Evolutionary conservation across 2,329 filamentous ascomycete genomes (phyloP), one percentile per base, ranked within the genome.

Genomic region (Colletotrichum magnum): DNA sequence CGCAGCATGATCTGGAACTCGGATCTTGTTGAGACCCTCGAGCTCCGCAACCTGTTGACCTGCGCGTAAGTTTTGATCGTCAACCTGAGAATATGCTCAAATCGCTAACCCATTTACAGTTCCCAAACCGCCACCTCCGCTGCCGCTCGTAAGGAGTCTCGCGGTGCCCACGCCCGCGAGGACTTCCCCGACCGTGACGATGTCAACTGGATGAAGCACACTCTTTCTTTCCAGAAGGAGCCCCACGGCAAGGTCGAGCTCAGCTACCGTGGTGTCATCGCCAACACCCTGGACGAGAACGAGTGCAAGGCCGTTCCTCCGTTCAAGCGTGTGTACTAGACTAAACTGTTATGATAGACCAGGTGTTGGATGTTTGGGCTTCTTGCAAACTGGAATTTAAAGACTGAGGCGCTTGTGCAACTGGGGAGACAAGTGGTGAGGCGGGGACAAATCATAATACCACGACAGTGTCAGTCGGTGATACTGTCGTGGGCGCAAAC

Each of bases 1-100:
- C 93, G 96, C 83, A 97, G 94, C 88, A 98, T 98, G 95, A 98
- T 98, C 87, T 98, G 95, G 95, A 98, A 98, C 90, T 94, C 93
- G 26, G 95, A 98, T 79, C 90, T 98, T 47, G 94, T 97, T 71
- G 95, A 98, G 88, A 97, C 95, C 7, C 90, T 99, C 65, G 96
- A 99, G 85, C 87, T 98, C 78, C 90, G 95, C 79, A 99, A 99
- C 83, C 84, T 99, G 78, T 86, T 99, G 79, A 98, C 96, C 78
- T 98, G 96, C 90, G 95, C 95, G 90, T 94, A 91, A 86, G 92
- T 92, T 72, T n/a, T 6, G 24, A 26, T 15, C 36, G 21, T 24
- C 7, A 12, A 21, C 48, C 21, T 18, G 47, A 28, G 51, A 53
- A 48, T 59, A 58, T 68, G 47, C 45, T 73, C 13, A n/a, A 18